These are phyloP conservation scores for Balansia obtecta DNA, from an alignment of 2,329 filamentous ascomycete genomes.

Conservation along the genomic window DNA sequence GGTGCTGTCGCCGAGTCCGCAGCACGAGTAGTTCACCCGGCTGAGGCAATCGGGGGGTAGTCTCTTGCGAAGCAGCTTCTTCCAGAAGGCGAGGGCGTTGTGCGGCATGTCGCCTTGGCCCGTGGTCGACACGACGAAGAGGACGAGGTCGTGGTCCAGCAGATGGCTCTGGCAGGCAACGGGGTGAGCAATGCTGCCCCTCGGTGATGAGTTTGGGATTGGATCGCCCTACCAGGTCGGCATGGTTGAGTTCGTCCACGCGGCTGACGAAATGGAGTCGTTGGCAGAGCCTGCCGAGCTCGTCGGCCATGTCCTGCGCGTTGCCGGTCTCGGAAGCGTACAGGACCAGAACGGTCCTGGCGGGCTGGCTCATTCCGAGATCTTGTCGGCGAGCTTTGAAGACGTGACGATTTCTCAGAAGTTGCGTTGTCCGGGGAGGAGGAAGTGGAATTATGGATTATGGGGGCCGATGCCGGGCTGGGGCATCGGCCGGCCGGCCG, in stretches of 20 bases:
- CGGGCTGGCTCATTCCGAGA: constrained; percentile 16
- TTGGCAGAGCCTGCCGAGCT: constrained; percentile 62
- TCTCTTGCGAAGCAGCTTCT: constrained; percentile 64
- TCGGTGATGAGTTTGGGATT: too few species aligned
- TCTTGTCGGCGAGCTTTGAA: too few species aligned
- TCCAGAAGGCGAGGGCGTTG: constrained; percentile 78
- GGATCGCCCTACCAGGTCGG: constrained; percentile 59
- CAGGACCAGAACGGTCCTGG: constrained; percentile 51
- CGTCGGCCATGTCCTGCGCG: constrained; percentile 79
- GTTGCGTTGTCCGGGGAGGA: background rate
- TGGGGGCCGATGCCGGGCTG: constrained; percentile 7
- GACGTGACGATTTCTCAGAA: too few species aligned
- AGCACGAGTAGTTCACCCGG: constrained; percentile 64
- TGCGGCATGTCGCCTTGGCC: constrained; percentile 87
- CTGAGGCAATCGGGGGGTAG: constrained; percentile 58
- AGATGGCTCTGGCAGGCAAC: constrained; percentile 32
- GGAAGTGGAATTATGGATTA: too few species aligned
- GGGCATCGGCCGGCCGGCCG: background rate
- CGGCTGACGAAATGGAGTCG: constrained; percentile 66
- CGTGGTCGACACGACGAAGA: constrained; percentile 83
- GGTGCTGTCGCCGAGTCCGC: constrained; percentile 88
- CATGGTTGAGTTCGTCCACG: constrained; percentile 64
- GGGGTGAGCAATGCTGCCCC: constrained; percentile 3
- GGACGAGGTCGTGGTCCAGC: constrained; percentile 42
- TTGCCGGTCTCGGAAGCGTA: constrained; percentile 96